phyloP scores from a whole-genome alignment of 768 basidiomycete species.

The Cyclocybe aegerita region DNA sequence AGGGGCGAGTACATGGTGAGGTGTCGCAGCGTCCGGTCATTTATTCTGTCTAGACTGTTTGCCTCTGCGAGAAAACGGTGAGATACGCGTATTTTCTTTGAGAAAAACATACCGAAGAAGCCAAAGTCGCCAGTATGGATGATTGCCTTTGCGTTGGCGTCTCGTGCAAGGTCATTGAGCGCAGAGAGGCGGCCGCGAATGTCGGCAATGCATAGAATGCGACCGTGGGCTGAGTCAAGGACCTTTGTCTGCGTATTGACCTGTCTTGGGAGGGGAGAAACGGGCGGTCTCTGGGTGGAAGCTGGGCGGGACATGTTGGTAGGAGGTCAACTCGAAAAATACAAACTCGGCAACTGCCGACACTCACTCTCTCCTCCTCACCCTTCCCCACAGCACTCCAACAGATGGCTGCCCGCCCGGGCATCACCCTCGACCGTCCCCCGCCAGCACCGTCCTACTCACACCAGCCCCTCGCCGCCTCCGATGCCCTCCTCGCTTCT shows the following conservation, averaged over 20 bases:
- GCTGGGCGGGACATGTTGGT: constrained; percentile 44
- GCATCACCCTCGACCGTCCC: constrained; percentile 12
- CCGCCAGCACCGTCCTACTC: constrained; percentile 8
- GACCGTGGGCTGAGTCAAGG: constrained; percentile 75
- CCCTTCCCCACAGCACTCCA: too few species aligned
- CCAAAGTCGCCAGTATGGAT: constrained; percentile 99
- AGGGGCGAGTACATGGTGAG: constrained; percentile 96
- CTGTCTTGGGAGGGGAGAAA: constrained; percentile 49
- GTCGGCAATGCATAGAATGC: constrained; percentile 95
- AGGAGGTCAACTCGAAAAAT: constrained; percentile 4
- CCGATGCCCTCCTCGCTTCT: constrained; percentile 45
- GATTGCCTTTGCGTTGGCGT: constrained; percentile 87
- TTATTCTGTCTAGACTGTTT: constrained; percentile 82
- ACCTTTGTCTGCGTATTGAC: constrained; percentile 80
- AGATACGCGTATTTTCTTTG: constrained; percentile 2
- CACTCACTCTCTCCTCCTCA: too few species aligned
- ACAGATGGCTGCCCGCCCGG: neutral
- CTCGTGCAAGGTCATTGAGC: constrained; percentile 87
- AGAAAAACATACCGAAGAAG: constrained; percentile 73
- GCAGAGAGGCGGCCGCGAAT: constrained; percentile 84
- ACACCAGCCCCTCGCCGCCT: constrained; percentile 22
- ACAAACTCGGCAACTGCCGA: neutral
- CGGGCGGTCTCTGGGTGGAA: constrained; percentile 63
- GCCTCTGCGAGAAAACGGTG: constrained; percentile 47
- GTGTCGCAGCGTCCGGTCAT: constrained; percentile 94